Base-by-base conservation (phyloP, 352 stramenopile species). In the Blastocystis sp. region DNA sequence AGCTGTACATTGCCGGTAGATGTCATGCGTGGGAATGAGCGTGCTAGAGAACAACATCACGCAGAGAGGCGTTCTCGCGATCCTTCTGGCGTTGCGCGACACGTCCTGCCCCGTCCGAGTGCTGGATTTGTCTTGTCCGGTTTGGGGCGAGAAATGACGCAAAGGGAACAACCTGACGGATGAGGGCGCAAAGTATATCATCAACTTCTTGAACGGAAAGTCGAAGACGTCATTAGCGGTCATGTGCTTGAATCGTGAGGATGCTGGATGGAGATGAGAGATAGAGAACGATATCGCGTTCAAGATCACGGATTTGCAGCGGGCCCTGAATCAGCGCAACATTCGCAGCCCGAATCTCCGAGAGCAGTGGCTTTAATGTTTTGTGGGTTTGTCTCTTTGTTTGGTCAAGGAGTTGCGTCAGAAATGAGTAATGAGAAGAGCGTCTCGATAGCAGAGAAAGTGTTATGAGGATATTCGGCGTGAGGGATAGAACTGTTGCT, bases 21-120 rank as follows among this genome's bases (percentile, higher is more conserved):
- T 11, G 19, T 56, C 2, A 19, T 10, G 19, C 1, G 43, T 7
- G 3, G 40, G 4, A 28, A n/a, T n/a, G 43, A 77, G 28, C 28
- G 38, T 53, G 66, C 28, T 77, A 77, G 66, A 81, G 71, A 81
- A 81, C 34, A 81, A 81, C n/a, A 81, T 81, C n/a, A 81, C 52
- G 34, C 48, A 53, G 9, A 81, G 66, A 41, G 71, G 71, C 3
- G 71, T 81, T 5, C 45, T 81, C 0, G 71, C 71, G 9, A 53
- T 81, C 21, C 23, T 81, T 5, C 23, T 81, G 38, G 71, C 71
- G 19, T 41, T 81, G 59, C 38, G 71, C 38, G 71, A 81, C 21
- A 81, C 60, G 0, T 81, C 71, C 2, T 81, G 71, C 43, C 71
- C 71, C 7, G 71, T 81, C 3, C 71, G 71, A 9, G 3, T 81